Base-by-base conservation (phyloP, 2,329 filamentous ascomycete species). In the Ceratocystis cacaofunesta region DNA sequence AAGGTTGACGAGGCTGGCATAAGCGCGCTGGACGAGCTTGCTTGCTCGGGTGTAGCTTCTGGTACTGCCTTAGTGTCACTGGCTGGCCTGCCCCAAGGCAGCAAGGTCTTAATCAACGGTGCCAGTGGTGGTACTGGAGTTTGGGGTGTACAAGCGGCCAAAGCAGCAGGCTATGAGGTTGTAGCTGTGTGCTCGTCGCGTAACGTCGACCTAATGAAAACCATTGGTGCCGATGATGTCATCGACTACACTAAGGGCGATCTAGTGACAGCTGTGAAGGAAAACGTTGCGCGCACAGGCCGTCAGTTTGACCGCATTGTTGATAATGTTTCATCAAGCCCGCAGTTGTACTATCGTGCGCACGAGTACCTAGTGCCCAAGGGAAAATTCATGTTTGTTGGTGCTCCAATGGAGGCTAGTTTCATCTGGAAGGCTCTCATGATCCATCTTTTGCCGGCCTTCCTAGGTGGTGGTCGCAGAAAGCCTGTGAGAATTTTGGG, bases 91-190 rank as follows among this genome's bases (percentile, higher is more conserved):
- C 25, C 22, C 12, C 12, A 72, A 3, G 82, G 82, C n/a, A 78
- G 81, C 63, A 80, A 78, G 69, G 76, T 88, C 12, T 84, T 88
- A 67, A 80, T 88, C 71, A 87, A 87, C 67, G 85, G 84, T 5
- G 84, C 84, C 0, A 83, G 80, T 0, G 86, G 86, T 1, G 86
- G 85, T 0, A 80, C 79, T 1, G 86, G 86, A 1, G 78, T 80
- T 0, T 86, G 79, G 67, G 80, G 77, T 0, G 82, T 88, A 60
- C 86, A 88, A 70, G 79, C 88, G 28, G 85, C 83, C 6, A 88
- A 88, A 70, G 74, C 76, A 0, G 69, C 84, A 3, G 85, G 84
- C 0, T 85, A 82, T 65, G 76, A 81, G 65, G 85, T 88, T 17
- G 84, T 82, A 0, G 78, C 78, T 0, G 79, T 80, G 1, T 88